Conservation (phyloP, 2,329 filamentous ascomycete species). For the Diaporthe sp. region DNA sequence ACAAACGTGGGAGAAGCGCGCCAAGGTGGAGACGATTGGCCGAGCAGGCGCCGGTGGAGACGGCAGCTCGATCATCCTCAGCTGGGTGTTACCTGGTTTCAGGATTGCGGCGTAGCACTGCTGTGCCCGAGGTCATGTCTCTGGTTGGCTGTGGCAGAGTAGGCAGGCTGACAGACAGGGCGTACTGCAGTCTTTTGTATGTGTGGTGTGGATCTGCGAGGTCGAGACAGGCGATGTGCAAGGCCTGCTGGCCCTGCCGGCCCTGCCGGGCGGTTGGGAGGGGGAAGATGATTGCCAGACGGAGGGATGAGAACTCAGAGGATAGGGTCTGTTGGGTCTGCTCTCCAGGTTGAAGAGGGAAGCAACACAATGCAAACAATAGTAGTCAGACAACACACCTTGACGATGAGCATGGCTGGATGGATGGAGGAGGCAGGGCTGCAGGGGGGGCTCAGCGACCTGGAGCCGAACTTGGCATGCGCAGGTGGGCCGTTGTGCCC, state of each 20-base stretch:
- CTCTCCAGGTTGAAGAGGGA: not conserved
- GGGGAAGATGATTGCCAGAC: not conserved
- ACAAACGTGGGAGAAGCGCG: conserved; percentile 21
- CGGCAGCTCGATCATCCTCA: conserved; percentile 13
- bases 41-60: conserved; percentile 2
- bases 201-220: not conserved
- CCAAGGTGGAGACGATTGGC: conserved; percentile 11
- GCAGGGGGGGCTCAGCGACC: conserved; percentile 17
- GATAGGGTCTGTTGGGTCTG: not conserved
- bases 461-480: conserved; percentile 12
- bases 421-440: conserved; percentile 9
- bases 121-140: not conserved
- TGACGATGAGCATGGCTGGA: not conserved
- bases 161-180: conserved; percentile 5
- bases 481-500: not conserved
- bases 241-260: not conserved
- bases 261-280: not conserved
- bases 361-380: not conserved
- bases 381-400: not conserved
- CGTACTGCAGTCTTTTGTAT: not conserved
- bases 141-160: conserved; percentile 11
- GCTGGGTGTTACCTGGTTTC: conserved; percentile 26
- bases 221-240: not conserved
- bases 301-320: too few species aligned
- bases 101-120: conserved; percentile 30